phyloP scores from a whole-genome alignment of 2,329 filamentous ascomycete genomes.

The Boeremia exigua region DNA sequence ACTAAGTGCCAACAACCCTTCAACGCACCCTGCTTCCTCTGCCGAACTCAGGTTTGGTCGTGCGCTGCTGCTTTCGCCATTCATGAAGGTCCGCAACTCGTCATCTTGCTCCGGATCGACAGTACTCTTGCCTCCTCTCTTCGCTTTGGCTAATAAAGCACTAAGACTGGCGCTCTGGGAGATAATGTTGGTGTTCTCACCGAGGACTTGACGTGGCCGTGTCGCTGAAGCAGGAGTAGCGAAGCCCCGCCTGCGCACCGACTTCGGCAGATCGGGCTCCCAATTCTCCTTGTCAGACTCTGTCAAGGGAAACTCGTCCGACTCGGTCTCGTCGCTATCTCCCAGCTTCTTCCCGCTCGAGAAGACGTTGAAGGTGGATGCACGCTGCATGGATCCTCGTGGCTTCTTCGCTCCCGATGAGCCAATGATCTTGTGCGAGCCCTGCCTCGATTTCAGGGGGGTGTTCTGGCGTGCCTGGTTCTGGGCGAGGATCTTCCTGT shows the following conservation, averaged over 20 bases:
- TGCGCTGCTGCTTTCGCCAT: constrained; percentile 62
- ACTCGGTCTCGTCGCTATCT: constrained; percentile 42
- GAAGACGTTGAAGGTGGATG: constrained; percentile 46
- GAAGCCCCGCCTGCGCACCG: constrained; percentile 38
- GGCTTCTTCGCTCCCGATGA: constrained; percentile 47
- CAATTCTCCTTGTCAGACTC: constrained; percentile 98
- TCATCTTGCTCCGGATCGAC: constrained; percentile 59
- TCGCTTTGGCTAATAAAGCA: constrained; percentile 43
- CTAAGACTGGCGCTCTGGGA: constrained; percentile 48
- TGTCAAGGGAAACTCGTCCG: constrained; percentile 60
- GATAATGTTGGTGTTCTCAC: constrained; percentile 53
- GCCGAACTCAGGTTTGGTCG: constrained; percentile 60
- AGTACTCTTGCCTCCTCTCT: constrained; percentile 38
- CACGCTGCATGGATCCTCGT: constrained; percentile 42
- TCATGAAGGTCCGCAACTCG: constrained; percentile 78
- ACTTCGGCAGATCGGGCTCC: constrained; percentile 54
- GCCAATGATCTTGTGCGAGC: constrained; percentile 37
- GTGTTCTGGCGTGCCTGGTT: constrained; percentile 72
- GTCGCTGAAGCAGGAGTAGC: constrained; percentile 42
- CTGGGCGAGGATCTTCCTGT: constrained; percentile 57
- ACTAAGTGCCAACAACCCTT: constrained; percentile 85
- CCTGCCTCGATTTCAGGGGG: constrained; percentile 40
- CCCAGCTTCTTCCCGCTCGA: constrained; percentile 36
- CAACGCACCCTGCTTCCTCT: constrained; percentile 83
- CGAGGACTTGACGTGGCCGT: constrained; percentile 51